A percentile compares a stretch with the other conserved stretches of the same genome.
phyloP scores from a whole-genome alignment of 2,329 filamentous ascomycete genomes.

The Sporothrix inflata region DNA sequence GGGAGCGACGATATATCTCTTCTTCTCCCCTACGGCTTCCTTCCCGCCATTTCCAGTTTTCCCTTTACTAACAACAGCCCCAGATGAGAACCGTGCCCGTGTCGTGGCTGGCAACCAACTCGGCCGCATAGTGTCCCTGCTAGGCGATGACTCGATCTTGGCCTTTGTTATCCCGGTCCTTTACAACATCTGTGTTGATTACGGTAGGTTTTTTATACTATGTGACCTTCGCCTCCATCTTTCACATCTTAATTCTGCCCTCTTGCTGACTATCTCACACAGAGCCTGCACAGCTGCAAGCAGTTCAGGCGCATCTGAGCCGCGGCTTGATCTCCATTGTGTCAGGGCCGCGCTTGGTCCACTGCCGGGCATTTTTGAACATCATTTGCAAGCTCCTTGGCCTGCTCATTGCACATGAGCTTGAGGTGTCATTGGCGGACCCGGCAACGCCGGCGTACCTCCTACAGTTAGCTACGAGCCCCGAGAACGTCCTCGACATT shows the following conservation, averaged over 20 bases:
- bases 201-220: slow-evolving; percentile 50
- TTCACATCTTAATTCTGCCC: background rate
- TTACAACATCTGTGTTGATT: slow-evolving; percentile 66
- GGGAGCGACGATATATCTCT: background rate
- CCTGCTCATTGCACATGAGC: slow-evolving; percentile 56
- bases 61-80: slow-evolving; percentile 2
- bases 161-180: slow-evolving; percentile 61
- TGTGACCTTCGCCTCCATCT: background rate
- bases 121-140: slow-evolving; percentile 51
- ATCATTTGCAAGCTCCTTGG: slow-evolving; percentile 62
- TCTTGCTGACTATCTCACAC: background rate
- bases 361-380: slow-evolving; percentile 50
- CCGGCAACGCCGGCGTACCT: slow-evolving; percentile 54
- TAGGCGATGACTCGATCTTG: slow-evolving; percentile 53
- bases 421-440: slow-evolving; percentile 50
- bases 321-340: slow-evolving; percentile 54
- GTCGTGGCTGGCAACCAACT: slow-evolving; percentile 56
- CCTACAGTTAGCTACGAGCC: slow-evolving; percentile 52
- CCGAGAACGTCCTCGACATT: slow-evolving; percentile 49
- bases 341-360: slow-evolving; percentile 48
- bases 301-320: slow-evolving; percentile 57
- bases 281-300: slow-evolving; percentile 62
- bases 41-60: background rate
- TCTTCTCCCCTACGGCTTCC: background rate
- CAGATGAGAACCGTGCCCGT: slow-evolving; percentile 62